Base-by-base conservation (phyloP, 2,329 filamentous ascomycete genomes). In the Penicillium hesseltinei region DNA sequence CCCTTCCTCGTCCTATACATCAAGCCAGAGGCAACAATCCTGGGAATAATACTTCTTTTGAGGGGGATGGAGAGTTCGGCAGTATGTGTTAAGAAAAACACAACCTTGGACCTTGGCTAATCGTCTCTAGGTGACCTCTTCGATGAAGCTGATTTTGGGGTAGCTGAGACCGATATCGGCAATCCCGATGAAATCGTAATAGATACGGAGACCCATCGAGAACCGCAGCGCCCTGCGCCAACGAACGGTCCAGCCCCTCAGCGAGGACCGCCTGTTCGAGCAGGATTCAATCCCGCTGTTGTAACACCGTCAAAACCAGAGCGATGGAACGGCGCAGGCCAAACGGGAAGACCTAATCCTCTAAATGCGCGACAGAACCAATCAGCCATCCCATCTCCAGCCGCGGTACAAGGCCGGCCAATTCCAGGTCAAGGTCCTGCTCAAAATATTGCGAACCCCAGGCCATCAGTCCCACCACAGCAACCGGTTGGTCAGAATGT, bases 151-250 rank as follows among this genome's bases (percentile, higher is more conserved):
- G 89, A 92, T 71, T 91, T 92, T 69, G 86, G 83, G 48, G 87
- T 89, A 25, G 46, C 46, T 25, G 53, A 55, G 8, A 77, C 82
- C 10, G 82, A 89, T 61, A 84, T 88, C 29, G 87, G 83, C 21
- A 87, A 92, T 67, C 89, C 89, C 4, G 90, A 94, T 70, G 90
- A 93, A 70, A 81, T 93, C n/a, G 75, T 82, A 31, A 73, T 92
- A 47, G 79, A 77, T 11, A 63, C 71, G 36, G 75, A 75, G 29
- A 56, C 58, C 2, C 57, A 47, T 3, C 23, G 21, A 58, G 61
- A 56, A 19, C 63, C 63, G 31, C 71, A 70, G 51, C 70, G 67
- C 38, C 68, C 66, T 17, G 65, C 63, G 1, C 64, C 69, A 21
- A 57, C 65, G 33, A 68, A 65, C 36, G 59, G 59, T 6, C 66